These are phyloP conservation scores for Arthrobotrys megalospora DNA, from an alignment of 2,329 filamentous ascomycete species.

Conservation along the genomic window DNA sequence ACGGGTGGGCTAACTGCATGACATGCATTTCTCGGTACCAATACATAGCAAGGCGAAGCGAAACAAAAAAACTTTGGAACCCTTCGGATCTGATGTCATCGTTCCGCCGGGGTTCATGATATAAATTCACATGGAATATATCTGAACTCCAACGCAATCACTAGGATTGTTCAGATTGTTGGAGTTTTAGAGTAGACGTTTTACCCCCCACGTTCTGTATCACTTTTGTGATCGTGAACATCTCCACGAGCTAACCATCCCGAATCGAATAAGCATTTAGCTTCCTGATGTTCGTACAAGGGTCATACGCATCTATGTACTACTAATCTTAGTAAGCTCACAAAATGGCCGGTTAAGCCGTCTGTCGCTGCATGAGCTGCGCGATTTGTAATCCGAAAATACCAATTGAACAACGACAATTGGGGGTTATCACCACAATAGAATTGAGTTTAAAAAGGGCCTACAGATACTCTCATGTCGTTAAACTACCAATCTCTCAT, in stretches of 20 bases:
- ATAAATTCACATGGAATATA: not conserved
- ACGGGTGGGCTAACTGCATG: not conserved
- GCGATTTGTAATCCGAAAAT: conserved; percentile 52
- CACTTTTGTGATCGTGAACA: too few relatives aligned
- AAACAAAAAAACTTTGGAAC: not conserved
- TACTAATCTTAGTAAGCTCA: conserved; percentile 30
- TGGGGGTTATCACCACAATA: not conserved
- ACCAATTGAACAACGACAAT: not conserved
- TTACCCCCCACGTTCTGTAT: not conserved
- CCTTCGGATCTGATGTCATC: conserved; percentile 17
- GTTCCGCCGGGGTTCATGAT: not conserved
- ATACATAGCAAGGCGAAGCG: too few relatives aligned
- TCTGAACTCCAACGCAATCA: conserved; percentile 1
- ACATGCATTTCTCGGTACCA: conserved; percentile 31
- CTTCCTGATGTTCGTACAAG: not conserved
- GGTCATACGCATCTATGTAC: not conserved
- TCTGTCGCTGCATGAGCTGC: conserved; percentile 29
- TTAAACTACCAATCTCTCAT: conserved; percentile 6
- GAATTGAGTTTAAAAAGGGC: conserved; percentile 13
- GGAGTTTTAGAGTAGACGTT: not conserved
- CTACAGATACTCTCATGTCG: not conserved
- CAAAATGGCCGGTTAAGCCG: not conserved
- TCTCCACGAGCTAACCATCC: too few relatives aligned
- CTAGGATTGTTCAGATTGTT: not conserved
- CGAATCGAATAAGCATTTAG: not conserved